These are phyloP conservation scores for Chlamydomonas reinhardtii DNA, from an alignment of 163 green algal genomes.

Conservation along the genomic window DNA sequence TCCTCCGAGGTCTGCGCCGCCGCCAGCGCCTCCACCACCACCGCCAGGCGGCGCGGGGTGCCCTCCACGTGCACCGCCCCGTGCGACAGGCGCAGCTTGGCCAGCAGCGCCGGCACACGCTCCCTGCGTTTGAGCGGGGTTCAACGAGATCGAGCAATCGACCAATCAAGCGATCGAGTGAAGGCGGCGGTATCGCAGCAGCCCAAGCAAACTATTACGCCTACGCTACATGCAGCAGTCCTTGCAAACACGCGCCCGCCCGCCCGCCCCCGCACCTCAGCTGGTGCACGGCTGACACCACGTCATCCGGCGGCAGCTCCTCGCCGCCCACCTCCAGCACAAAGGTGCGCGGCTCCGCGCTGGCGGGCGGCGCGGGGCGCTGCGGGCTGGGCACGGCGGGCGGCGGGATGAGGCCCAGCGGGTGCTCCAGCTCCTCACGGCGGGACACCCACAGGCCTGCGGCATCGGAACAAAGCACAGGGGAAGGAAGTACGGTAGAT, in stretches of 20 bases:
- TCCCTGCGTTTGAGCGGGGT: constrained; percentile 53
- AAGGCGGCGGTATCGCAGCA: too few relatives aligned
- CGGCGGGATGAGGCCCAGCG: constrained; percentile 81
- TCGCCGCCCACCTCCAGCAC: constrained; percentile 97
- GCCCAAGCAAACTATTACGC: too few relatives aligned
- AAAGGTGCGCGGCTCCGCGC: constrained; percentile 62
- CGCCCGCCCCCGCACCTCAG: constrained; percentile 69
- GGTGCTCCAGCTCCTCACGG: constrained; percentile 92
- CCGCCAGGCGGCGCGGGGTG: constrained; percentile 90
- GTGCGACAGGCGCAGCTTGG: constrained; percentile 82
- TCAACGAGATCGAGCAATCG: too few relatives aligned
- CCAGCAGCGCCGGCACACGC: constrained; percentile 79
- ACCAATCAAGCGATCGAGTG: too few relatives aligned
- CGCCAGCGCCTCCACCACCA: constrained; percentile 85
- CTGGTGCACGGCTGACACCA: constrained; percentile 82
- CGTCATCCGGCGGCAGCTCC: constrained; percentile 96
- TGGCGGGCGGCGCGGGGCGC: not conserved
- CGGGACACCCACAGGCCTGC: constrained; percentile 85
- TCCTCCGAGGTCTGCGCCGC: constrained; percentile 73
- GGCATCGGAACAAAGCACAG: too few relatives aligned
- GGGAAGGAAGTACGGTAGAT: too few relatives aligned
- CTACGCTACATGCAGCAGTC: too few relatives aligned
- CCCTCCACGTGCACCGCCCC: constrained; percentile 80
- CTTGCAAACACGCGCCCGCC: too few relatives aligned
- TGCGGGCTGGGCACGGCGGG: not conserved